phyloP scores from a whole-genome alignment of 805 yeast genomes.

The Zygosaccharomyces pseudorouxii region DNA sequence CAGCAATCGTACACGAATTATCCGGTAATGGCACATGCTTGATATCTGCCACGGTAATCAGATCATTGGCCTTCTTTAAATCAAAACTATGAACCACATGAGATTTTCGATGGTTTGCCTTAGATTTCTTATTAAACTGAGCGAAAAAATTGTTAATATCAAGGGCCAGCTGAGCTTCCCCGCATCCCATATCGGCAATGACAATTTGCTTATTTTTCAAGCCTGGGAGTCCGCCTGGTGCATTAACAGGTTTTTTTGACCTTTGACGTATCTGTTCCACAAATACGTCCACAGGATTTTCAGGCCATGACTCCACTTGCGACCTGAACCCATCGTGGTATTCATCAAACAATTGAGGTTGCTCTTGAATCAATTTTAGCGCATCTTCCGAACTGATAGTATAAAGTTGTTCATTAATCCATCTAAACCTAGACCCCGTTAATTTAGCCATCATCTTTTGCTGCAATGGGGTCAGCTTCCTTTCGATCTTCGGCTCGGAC shows the following conservation, averaged over 20 bases:
- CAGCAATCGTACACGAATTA: conserved; percentile 76
- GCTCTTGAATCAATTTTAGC: conserved; percentile 61
- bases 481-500: conserved; percentile 17
- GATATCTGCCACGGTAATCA: conserved; percentile 96
- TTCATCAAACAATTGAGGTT: conserved; percentile 87
- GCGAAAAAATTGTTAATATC: conserved; percentile 53
- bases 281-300: conserved; percentile 92
- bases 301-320: conserved; percentile 97
- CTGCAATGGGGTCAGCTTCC: conserved; percentile 77
- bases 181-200: conserved; percentile 98
- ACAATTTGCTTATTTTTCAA: conserved; percentile 53
- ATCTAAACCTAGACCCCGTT: conserved; percentile 91
- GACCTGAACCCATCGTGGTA: conserved; percentile 93
- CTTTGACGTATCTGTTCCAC: conserved; percentile 63
- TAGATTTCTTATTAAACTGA: conserved; percentile 28
- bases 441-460: conserved; percentile 93
- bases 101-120: conserved; percentile 42
- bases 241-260: conserved; percentile 65
- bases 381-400: conserved; percentile 81
- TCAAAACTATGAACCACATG: conserved; percentile 84
- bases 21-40: conserved; percentile 81
- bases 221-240: conserved; percentile 96
- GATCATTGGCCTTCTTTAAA: conserved; percentile 77
- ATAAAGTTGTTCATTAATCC: conserved; percentile 97
- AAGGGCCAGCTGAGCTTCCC: conserved; percentile 84